These are phyloP conservation scores for Peronospora farinosa DNA, from an alignment of 352 stramenopile genomes.

Conservation along the genomic window DNA sequence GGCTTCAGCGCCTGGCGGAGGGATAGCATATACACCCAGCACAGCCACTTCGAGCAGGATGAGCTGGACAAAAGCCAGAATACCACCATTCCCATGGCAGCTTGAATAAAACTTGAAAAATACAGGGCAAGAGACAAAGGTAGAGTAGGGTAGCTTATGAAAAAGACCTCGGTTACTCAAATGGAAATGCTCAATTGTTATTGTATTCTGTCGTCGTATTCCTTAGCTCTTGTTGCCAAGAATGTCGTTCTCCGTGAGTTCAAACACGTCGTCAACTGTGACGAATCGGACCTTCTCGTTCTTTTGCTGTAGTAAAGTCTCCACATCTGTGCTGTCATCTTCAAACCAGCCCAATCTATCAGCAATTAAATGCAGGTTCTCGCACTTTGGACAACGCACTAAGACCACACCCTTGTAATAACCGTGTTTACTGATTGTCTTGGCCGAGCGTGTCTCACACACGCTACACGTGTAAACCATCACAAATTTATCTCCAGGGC, in stretches of 20 bases:
- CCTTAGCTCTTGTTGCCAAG: constrained; percentile 33
- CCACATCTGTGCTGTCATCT: constrained; percentile 85
- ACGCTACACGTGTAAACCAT: constrained; percentile 98
- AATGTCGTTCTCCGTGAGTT: constrained; percentile 76
- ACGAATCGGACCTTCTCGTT: constrained; percentile 68
- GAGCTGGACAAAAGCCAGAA: constrained; percentile 11
- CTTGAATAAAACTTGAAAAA: constrained; percentile 11
- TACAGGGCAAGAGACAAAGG: constrained; percentile 1
- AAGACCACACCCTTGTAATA: constrained; percentile 98
- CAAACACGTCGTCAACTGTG: constrained; percentile 71
- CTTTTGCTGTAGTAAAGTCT: constrained; percentile 75
- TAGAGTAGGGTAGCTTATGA: constrained; percentile 5
- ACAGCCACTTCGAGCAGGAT: background rate
- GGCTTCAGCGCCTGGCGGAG: constrained; percentile 69
- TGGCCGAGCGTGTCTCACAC: constrained; percentile 95
- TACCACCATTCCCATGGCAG: constrained; percentile 7
- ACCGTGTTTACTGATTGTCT: constrained; percentile 95
- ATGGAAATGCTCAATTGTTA: constrained; percentile 5
- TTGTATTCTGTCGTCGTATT: constrained; percentile 17
- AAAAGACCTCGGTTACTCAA: constrained; percentile 5
- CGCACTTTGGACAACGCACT: constrained; percentile 93
- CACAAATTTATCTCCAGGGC: constrained; percentile 91
- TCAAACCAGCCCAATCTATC: constrained; percentile 92
- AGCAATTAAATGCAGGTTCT: constrained; percentile 98
- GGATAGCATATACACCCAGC: constrained; percentile 15